Evolutionary conservation across 805 yeast genomes (phyloP).

Genomic region (Starmera amethionina): DNA sequence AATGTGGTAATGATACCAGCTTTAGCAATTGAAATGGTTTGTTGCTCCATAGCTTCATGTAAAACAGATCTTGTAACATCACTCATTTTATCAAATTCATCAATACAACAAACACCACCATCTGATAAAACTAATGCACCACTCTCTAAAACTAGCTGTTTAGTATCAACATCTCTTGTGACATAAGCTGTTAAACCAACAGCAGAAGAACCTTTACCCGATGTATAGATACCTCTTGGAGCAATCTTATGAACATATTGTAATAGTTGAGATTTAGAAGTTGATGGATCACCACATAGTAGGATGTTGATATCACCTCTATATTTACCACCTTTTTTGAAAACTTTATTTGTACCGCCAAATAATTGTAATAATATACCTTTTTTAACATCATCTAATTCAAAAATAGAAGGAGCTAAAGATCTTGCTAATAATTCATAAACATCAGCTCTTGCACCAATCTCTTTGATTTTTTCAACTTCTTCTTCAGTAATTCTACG

Average conservation of each 20-base stretch:
- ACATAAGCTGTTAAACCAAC: conserved; percentile 98
- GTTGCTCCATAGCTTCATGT: conserved; percentile 99
- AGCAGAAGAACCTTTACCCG: conserved; percentile 98
- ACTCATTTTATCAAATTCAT: conserved; percentile 96
- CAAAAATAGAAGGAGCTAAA: conserved; percentile 93
- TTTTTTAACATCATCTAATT: conserved; percentile 93
- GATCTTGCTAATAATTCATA: conserved; percentile 84
- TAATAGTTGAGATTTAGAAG: conserved; percentile 88
- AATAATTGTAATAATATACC: conserved; percentile 88
- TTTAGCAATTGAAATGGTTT: conserved; percentile 94
- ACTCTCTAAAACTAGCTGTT: conserved; percentile 84
- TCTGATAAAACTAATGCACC: conserved; percentile 96
- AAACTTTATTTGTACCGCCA: conserved; percentile 90
- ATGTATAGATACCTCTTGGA: conserved; percentile 95
- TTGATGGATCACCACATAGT: conserved; percentile 97
- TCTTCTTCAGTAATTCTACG: conserved; percentile 65
- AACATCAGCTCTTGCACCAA: conserved; percentile 62
- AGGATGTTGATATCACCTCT: conserved; percentile 92
- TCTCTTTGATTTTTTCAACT: conserved; percentile 47
- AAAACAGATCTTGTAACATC: conserved; percentile 90
- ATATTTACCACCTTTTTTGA: conserved; percentile 84
- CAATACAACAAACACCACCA: conserved; percentile 98
- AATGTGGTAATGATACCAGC: conserved; percentile 97
- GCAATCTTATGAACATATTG: conserved; percentile 96
- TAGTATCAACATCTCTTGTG: conserved; percentile 89